These are phyloP conservation scores for Zymoseptoria tritici DNA, from an alignment of 2,329 filamentous ascomycete species.

Conservation along the genomic window DNA sequence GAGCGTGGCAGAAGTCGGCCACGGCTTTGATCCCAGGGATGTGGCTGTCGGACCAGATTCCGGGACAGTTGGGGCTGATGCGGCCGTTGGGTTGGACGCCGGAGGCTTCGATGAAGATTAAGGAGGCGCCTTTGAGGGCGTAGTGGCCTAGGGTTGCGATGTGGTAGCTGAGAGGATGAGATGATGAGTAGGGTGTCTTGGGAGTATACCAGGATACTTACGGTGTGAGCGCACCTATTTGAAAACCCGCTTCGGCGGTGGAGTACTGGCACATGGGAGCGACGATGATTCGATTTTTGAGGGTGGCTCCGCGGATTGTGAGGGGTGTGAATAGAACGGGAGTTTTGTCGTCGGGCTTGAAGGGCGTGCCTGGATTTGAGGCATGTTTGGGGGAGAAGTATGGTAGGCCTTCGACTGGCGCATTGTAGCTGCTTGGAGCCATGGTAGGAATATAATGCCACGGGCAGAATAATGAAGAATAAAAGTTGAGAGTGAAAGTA, in stretches of 20 bases:
- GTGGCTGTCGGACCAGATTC: conserved; percentile 78
- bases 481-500: no score
- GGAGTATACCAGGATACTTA: background rate
- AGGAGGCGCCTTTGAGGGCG: conserved; percentile 62
- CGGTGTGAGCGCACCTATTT: conserved; percentile 61
- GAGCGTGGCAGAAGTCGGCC: conserved; percentile 69
- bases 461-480: no score
- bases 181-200: background rate
- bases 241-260: conserved; percentile 44
- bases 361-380: conserved; percentile 38
- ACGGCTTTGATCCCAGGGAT: conserved; percentile 63
- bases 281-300: conserved; percentile 59
- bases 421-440: conserved; percentile 30
- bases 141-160: conserved; percentile 75
- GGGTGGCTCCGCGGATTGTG: conserved; percentile 47
- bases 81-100: conserved; percentile 69
- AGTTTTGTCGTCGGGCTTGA: conserved; percentile 40
- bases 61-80: conserved; percentile 70
- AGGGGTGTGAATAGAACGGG: conserved; percentile 54
- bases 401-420: conserved; percentile 35
- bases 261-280: conserved; percentile 62
- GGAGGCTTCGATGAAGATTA: conserved; percentile 72
- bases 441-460: no score
- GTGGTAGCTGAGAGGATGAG: conserved; percentile 62
- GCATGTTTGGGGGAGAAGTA: conserved; percentile 42